Evolutionary conservation across 306 rosid species (phyloP).

Genomic region (Fagus sylvatica): DNA sequence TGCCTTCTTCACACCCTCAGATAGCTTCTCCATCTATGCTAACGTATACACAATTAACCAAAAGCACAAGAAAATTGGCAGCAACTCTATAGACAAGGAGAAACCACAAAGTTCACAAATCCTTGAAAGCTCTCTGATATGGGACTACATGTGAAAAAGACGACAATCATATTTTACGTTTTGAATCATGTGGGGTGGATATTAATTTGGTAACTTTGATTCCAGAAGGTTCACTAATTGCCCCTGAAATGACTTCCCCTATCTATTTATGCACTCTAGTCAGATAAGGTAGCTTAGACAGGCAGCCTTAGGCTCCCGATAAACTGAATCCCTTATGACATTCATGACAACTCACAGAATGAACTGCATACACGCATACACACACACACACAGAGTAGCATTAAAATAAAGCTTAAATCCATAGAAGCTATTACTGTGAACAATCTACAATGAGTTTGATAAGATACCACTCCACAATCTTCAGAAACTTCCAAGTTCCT

Average conservation of each 20-base stretch:
- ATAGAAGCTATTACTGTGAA: slow-evolving; percentile 4
- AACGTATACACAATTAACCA: neutral
- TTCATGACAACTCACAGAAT: neutral
- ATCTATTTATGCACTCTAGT: neutral
- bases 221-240: neutral
- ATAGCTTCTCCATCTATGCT: neutral
- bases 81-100: neutral
- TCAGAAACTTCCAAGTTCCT: slow-evolving; percentile 97
- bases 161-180: too few species aligned
- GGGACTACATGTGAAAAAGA: neutral
- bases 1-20: neutral
- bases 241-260: neutral
- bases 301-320: neutral
- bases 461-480: slow-evolving; percentile 99
- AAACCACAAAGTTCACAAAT: neutral
- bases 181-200: too few species aligned
- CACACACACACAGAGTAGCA: neutral
- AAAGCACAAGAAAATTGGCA: neutral
- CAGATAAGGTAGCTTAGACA: neutral
- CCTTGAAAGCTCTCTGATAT: neutral
- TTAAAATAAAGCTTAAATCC: neutral
- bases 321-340: neutral
- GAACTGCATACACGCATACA: neutral
- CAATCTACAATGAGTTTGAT: slow-evolving; percentile 20
- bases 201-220: neutral